Evolutionary conservation across 345 rosid species (phyloP).

Genomic region (Microthlaspi erraticum): DNA sequence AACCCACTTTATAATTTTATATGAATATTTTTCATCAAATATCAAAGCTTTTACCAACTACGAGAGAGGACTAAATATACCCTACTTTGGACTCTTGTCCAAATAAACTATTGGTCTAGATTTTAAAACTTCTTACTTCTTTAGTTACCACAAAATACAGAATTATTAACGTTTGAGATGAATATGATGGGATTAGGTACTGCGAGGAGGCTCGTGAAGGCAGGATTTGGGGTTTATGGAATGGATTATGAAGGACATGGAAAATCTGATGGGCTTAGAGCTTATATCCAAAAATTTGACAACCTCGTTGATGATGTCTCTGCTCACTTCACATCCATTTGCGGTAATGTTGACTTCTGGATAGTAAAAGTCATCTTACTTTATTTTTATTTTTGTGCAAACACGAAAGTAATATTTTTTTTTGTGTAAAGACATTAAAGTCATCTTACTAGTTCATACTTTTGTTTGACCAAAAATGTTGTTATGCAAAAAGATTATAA

Average conservation of each 20-base stretch:
- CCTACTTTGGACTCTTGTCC: not conserved
- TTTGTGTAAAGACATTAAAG: not conserved
- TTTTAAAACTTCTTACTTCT: not conserved
- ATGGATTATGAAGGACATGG: slow-evolving; percentile 97
- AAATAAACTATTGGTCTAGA: not conserved
- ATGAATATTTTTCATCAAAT: not conserved
- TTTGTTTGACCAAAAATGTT: not conserved
- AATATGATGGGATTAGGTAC: slow-evolving; percentile 54
- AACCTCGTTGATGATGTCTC: slow-evolving; percentile 66
- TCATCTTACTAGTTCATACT: slow-evolving; percentile 4
- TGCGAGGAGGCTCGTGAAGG: slow-evolving; percentile 66
- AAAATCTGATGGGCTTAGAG: slow-evolving; percentile 65
- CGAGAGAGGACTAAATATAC: not conserved
- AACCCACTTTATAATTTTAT: not conserved
- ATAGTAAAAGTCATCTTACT: slow-evolving; percentile 7
- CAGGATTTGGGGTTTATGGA: slow-evolving; percentile 73
- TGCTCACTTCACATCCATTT: slow-evolving; percentile 53
- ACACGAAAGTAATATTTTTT: too few species aligned
- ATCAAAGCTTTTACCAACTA: not conserved
- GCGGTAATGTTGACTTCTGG: slow-evolving; percentile 50
- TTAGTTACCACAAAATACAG: not conserved
- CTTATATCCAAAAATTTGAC: slow-evolving; percentile 58
- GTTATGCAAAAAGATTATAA: not conserved
- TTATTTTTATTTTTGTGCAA: too few species aligned
- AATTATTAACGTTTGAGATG: slow-evolving; percentile 1